Percentiles rank a stretch among this genome's conserved stretches.
Conservation (phyloP, 2,329 filamentous ascomycete genomes). For the Aspergillus pseudotamarii region DNA sequence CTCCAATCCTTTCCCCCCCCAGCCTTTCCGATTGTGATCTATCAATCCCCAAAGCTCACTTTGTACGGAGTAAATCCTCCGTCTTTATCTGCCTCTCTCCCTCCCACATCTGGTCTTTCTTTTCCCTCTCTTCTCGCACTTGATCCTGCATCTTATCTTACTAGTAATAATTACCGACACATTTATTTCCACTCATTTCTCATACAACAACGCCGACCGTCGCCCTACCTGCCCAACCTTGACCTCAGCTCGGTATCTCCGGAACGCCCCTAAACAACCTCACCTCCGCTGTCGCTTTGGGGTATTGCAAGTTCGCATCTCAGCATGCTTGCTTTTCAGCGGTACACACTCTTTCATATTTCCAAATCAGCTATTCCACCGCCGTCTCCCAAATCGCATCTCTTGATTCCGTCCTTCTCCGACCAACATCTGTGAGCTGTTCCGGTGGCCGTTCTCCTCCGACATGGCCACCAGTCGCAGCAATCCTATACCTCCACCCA, state of each 20-base stretch:
- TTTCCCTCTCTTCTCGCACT: background rate
- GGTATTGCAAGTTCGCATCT: conserved; percentile 28
- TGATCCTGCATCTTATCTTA: background rate
- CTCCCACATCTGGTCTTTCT: background rate
- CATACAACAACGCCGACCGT: background rate
- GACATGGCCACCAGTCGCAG: conserved; percentile 36
- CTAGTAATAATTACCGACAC: too few relatives aligned
- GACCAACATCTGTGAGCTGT: conserved; percentile 22
- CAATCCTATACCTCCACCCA: conserved; percentile 32
- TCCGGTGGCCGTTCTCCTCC: conserved; percentile 23
- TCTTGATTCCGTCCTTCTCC: conserved; percentile 10
- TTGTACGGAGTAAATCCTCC: conserved; percentile 8
- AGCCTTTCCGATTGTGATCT: conserved; percentile 8
- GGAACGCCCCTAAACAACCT: conserved; percentile 2
- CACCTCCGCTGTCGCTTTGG: conserved; percentile 6
- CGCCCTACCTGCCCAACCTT: background rate
- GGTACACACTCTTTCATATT: conserved; percentile 28
- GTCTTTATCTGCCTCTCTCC: background rate
- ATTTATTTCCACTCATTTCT: background rate
- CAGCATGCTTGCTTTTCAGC: conserved; percentile 41
- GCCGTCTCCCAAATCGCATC: conserved; percentile 29
- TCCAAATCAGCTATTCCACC: conserved; percentile 31
- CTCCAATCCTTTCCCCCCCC: background rate
- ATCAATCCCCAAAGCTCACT: conserved; percentile 3
- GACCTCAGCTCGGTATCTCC: background rate